phyloP scores from a whole-genome alignment of 2,329 filamentous ascomycete species.

The Aspergillus jensenii region DNA sequence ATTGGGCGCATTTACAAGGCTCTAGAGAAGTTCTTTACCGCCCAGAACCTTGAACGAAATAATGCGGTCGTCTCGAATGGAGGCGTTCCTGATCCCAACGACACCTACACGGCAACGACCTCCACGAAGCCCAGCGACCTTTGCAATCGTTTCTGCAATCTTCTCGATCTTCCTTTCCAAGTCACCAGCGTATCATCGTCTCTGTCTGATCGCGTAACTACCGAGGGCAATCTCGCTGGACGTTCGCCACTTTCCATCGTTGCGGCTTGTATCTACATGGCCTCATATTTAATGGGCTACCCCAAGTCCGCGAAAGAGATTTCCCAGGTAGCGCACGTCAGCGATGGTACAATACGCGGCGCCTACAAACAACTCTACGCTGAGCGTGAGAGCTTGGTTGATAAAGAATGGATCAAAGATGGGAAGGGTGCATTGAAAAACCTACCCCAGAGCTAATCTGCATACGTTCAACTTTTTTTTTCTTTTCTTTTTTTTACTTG shows the following conservation, averaged over 20 bases:
- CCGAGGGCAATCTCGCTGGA: constrained; percentile 79
- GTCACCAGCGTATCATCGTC: constrained; percentile 78
- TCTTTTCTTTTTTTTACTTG: background rate
- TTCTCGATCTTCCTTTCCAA: constrained; percentile 71
- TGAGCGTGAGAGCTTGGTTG: constrained; percentile 71
- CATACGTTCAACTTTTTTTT: background rate
- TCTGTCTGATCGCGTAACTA: constrained; percentile 74
- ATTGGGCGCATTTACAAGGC: constrained; percentile 94
- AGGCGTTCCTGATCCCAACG: constrained; percentile 50
- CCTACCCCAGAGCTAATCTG: constrained; percentile 57
- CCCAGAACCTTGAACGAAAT: constrained; percentile 63
- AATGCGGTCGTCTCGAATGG: constrained; percentile 52
- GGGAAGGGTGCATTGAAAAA: constrained; percentile 70
- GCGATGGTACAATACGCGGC: constrained; percentile 93
- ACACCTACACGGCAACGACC: constrained; percentile 68
- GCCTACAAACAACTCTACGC: constrained; percentile 87
- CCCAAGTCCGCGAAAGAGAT: constrained; percentile 83
- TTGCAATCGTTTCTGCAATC: constrained; percentile 84
- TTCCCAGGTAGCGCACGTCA: constrained; percentile 79
- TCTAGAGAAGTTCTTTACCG: constrained; percentile 82
- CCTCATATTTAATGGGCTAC: constrained; percentile 80
- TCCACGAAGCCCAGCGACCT: constrained; percentile 81
- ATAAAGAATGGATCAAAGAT: constrained; percentile 70
- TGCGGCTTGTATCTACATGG: constrained; percentile 95
- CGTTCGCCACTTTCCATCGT: constrained; percentile 92